Evolutionary conservation across 1,139 yeast genomes (phyloP).

Genomic region (Geotrichum europaeum): DNA sequence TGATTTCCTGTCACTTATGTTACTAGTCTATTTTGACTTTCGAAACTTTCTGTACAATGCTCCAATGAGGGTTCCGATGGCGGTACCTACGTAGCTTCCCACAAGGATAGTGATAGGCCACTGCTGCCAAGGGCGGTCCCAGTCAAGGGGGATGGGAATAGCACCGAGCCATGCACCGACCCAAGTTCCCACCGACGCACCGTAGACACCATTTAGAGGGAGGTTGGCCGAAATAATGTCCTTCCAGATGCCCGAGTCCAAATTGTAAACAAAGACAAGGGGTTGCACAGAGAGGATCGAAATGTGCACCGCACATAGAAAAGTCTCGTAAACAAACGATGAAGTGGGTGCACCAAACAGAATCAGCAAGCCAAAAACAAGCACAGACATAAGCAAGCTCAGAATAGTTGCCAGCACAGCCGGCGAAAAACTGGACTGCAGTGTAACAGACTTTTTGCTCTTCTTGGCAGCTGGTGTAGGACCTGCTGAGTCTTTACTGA

Average conservation of each 20-base stretch:
- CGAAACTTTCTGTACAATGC: slow-evolving; percentile 19
- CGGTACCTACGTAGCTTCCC: slow-evolving; percentile 74
- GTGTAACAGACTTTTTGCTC: slow-evolving; percentile 18
- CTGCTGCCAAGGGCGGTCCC: slow-evolving; percentile 97
- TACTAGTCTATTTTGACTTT: not conserved
- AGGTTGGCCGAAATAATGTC: slow-evolving; percentile 35
- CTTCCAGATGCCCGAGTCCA: slow-evolving; percentile 46
- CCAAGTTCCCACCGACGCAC: slow-evolving; percentile 47
- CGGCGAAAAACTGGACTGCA: slow-evolving; percentile 14
- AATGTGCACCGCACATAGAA: slow-evolving; percentile 58
- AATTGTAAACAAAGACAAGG: slow-evolving; percentile 52
- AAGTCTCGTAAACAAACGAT: slow-evolving; percentile 51
- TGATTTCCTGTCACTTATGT: not conserved
- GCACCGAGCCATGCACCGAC: slow-evolving; percentile 92
- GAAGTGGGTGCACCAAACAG: slow-evolving; percentile 86
- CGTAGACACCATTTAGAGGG: slow-evolving; percentile 32
- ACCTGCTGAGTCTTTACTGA: not conserved
- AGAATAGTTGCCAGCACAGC: slow-evolving; percentile 34
- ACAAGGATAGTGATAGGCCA: slow-evolving; percentile 90
- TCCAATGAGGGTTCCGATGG: slow-evolving; percentile 45
- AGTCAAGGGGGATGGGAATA: slow-evolving; percentile 87
- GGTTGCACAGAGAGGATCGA: slow-evolving; percentile 61
- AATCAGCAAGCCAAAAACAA: slow-evolving; percentile 48
- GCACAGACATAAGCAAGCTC: slow-evolving; percentile 44
- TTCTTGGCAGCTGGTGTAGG: slow-evolving; percentile 7